Evolutionary conservation across 176 grass and related monocot genomes (phyloP).

Genomic region (Oryza officinalis): DNA sequence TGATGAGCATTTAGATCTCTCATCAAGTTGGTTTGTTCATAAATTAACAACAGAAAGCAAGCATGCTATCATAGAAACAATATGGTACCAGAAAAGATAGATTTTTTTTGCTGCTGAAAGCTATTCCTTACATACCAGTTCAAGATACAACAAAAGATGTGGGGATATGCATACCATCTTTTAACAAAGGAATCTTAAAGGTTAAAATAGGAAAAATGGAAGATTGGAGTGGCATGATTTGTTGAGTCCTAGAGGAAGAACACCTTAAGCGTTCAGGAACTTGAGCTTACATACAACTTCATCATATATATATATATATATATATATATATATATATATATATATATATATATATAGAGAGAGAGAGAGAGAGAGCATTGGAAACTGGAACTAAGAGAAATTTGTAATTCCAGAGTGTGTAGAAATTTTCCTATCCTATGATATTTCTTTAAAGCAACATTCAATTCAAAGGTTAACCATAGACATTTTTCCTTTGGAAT

Average conservation of each 20-base stretch:
- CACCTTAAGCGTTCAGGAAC: not conserved
- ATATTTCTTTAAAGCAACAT: not conserved
- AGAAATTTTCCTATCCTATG: not conserved
- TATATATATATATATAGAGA: no score
- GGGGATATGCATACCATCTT: not conserved
- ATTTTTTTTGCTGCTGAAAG: not conserved
- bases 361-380: not conserved
- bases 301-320: no score
- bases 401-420: not conserved
- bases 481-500: not conserved
- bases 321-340: fast-evolving
- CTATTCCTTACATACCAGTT: constrained; percentile 17
- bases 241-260: not conserved
- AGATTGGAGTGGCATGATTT: not conserved
- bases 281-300: not conserved
- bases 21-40: not conserved
- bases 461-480: not conserved
- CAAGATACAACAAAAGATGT: constrained; percentile 5
- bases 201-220: constrained; percentile 1
- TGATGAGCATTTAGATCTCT: not conserved
- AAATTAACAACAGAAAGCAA: constrained; percentile 2
- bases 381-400: not conserved
- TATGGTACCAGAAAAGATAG: constrained; percentile 1
- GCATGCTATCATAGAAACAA: not conserved
- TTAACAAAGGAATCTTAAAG: not conserved